Base-by-base conservation (phyloP, 371 early-diverging fungal genomes). In the Mortierella sp. region DNA sequence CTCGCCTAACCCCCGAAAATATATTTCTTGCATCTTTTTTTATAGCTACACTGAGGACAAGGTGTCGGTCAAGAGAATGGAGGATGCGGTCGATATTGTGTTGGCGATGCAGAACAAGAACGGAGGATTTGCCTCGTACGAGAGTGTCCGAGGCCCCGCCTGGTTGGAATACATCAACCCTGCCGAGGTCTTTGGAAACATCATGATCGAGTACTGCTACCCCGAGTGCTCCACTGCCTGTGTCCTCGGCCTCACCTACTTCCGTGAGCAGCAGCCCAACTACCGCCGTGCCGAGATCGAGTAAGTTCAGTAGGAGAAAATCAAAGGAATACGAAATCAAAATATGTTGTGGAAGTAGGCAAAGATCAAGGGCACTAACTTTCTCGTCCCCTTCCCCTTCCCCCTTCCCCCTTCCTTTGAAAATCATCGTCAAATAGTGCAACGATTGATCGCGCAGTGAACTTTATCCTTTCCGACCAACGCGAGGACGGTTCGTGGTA, bases 131-230 rank as follows among this genome's bases (percentile, higher is more conserved):
- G 97, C 97, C 3, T 90, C 92, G 29, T 99, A 98, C 81, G 99
- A 99, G 85, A 85, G 80, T 0, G 91, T 93, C 55, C 94, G 99
- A 50, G 96, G 94, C 0, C 92, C 95, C 4, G 76, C 81, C 70
- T 88, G 94, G 87, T 85, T 98, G 48, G 99, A 99, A 77, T 84
- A 77, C 68, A 84, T 98, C 65, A 99, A 99, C 81, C 97, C 98
- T 31, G 95, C 98, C 31, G 98, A 98, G 87, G 97, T 99, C 47
- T 85, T 85, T 80, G 89, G 92, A 53, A 93, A 96, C 78, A 98
- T 98, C 77, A 99, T 99, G 99, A 93, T 95, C 41, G 99, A 98
- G 87, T 98, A 99, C 89, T 89, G 91, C 66, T 99, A 99, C 86
- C 96, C 97, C 11, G 99, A 99, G 85, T 99, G 99, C 88, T 96